These are phyloP conservation scores for Heterobasidion occidentale DNA, from an alignment of 1,284 basidiomycete species.

Conservation along the genomic window DNA sequence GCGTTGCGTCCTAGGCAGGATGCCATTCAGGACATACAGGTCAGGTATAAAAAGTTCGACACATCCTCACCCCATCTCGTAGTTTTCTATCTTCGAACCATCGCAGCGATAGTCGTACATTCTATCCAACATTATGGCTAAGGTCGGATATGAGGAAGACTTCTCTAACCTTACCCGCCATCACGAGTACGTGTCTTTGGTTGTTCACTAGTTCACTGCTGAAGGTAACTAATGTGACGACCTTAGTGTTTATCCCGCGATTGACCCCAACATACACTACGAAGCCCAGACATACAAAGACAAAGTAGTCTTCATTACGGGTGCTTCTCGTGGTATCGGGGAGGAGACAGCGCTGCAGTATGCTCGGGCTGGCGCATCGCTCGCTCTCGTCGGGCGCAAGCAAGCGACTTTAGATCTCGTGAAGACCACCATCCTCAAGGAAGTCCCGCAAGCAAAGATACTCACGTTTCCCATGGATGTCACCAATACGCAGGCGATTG, in stretches of 20 bases:
- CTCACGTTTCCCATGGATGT: slow-evolving; percentile 1
- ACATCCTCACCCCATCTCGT: no score
- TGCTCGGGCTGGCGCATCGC: slow-evolving; percentile 9
- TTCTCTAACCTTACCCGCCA: no score
- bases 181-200: no score
- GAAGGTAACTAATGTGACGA: no score
- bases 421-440: not conserved
- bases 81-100: no score
- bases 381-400: slow-evolving; percentile 3
- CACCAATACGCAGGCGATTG: not conserved
- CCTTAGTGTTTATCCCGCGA: slow-evolving; percentile 10
- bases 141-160: no score
- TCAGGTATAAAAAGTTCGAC: no score
- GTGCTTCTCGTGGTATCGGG: slow-evolving; percentile 10
- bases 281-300: slow-evolving; percentile 3
- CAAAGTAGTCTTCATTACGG: slow-evolving; percentile 12
- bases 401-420: slow-evolving; percentile 1
- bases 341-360: slow-evolving; percentile 5
- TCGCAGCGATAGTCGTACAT: no score
- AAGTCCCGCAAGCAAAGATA: not conserved
- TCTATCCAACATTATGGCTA: no score
- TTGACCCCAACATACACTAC: slow-evolving; percentile 6
- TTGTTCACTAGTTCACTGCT: no score
- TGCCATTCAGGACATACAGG: no score
- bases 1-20: no score